phyloP scores from a whole-genome alignment of 768 basidiomycete species.

The Tulasnella sp. region DNA sequence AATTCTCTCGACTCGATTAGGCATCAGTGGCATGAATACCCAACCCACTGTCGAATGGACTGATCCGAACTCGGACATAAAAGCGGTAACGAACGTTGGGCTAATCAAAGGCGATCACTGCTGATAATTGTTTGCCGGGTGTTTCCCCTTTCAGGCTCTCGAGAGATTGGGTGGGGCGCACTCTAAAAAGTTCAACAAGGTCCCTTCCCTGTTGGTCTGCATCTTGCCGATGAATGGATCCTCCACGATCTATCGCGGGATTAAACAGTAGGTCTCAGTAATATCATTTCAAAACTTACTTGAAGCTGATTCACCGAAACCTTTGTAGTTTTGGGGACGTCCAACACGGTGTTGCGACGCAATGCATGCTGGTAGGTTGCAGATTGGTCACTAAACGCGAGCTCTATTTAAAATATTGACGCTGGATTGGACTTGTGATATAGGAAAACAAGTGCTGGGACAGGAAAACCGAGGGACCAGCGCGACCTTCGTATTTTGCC shows the following conservation, averaged over 20 bases:
- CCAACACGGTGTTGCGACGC: slow-evolving; percentile 67
- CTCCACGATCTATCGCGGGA: slow-evolving; percentile 68
- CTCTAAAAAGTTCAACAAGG: not conserved
- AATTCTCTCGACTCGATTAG: not conserved
- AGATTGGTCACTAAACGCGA: not conserved
- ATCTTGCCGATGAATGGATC: slow-evolving; percentile 68
- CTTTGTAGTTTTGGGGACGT: slow-evolving; percentile 65
- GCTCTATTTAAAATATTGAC: not conserved
- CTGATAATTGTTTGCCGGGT: not conserved
- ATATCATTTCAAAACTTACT: not conserved
- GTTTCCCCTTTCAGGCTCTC: not conserved
- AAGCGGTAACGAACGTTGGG: not conserved
- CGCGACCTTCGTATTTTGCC: not conserved
- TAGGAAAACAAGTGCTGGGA: slow-evolving; percentile 24
- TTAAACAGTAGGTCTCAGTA: slow-evolving; percentile 63
- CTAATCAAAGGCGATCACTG: not conserved
- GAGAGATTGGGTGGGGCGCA: not conserved
- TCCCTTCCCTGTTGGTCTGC: slow-evolving; percentile 54
- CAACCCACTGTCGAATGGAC: slow-evolving; percentile 5
- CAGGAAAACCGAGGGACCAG: not conserved
- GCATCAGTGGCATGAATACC: not conserved
- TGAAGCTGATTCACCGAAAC: not conserved
- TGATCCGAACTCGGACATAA: slow-evolving; percentile 4
- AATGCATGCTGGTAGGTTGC: slow-evolving; percentile 48
- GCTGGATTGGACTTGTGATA: not conserved